phyloP scores from a whole-genome alignment of 2,329 filamentous ascomycete genomes.

The Hypoxylon sp. region DNA sequence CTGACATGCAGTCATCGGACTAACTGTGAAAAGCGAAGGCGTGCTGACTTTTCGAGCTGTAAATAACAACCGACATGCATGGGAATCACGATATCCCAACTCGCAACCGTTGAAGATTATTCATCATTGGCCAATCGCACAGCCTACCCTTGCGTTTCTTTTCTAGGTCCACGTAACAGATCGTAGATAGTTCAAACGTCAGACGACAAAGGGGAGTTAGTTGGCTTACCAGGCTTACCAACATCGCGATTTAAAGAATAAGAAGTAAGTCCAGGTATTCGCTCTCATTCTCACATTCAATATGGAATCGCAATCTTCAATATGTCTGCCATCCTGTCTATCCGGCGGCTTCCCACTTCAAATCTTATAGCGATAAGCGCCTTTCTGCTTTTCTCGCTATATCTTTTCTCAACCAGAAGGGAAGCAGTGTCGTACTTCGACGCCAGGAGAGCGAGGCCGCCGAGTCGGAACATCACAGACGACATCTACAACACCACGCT shows the following conservation, averaged over 20 bases:
- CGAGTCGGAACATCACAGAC: constrained; percentile 10
- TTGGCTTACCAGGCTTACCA: neutral
- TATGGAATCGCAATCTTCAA: constrained; percentile 8
- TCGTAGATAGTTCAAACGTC: neutral
- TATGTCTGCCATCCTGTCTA: constrained; percentile 27
- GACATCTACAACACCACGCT: constrained; percentile 40
- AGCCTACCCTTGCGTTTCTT: neutral
- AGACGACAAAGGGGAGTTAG: neutral
- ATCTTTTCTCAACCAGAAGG: constrained; percentile 23
- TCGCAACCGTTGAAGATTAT: neutral
- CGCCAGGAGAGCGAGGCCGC: neutral
- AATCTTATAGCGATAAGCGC: constrained; percentile 23
- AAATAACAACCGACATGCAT: neutral
- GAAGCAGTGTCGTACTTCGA: constrained; percentile 18
- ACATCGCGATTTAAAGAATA: neutral
- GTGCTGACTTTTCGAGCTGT: constrained; percentile 8
- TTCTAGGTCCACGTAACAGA: neutral
- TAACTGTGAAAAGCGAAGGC: neutral
- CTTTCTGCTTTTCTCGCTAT: constrained; percentile 25
- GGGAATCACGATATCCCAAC: neutral
- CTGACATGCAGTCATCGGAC: neutral
- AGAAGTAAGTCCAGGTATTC: neutral
- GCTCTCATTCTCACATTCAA: neutral
- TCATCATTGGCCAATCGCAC: neutral
- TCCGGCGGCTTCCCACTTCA: constrained; percentile 19